phyloP scores from a whole-genome alignment of 2,329 filamentous ascomycete genomes.

The Dothiorella sarmentorum region DNA sequence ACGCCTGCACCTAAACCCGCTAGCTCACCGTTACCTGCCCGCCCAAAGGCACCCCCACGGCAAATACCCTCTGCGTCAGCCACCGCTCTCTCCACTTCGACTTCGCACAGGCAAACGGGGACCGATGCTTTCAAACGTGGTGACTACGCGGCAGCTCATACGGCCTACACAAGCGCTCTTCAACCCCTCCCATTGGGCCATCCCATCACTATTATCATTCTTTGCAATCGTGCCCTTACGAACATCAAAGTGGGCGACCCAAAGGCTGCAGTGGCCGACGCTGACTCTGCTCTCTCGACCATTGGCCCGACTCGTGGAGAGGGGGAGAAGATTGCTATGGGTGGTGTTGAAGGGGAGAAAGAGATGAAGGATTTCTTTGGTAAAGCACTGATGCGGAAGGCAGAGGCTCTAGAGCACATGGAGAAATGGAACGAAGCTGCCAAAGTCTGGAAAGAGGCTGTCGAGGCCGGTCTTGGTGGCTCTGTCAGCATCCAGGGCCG shows the following conservation, averaged over 20 bases:
- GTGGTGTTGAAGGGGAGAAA: conserved; percentile 58
- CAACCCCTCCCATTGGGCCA: conserved; percentile 71
- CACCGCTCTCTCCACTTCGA: conserved; percentile 69
- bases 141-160: conserved; percentile 83
- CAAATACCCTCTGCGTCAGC: conserved; percentile 66
- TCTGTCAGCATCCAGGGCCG: conserved; percentile 78
- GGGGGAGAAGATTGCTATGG: conserved; percentile 72
- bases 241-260: conserved; percentile 88
- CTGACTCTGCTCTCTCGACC: conserved; percentile 72
- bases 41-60: conserved; percentile 51
- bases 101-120: conserved; percentile 73
- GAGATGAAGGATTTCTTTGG: conserved; percentile 92
- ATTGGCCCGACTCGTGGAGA: conserved; percentile 79
- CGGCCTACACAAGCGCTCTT: conserved; percentile 76
- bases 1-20: conserved; percentile 36
- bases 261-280: conserved; percentile 80
- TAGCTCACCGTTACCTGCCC: conserved; percentile 39
- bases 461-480: conserved; percentile 83
- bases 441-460: conserved; percentile 73
- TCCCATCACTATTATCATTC: conserved; percentile 80
- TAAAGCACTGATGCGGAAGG: conserved; percentile 90
- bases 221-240: conserved; percentile 88
- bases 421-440: conserved; percentile 89
- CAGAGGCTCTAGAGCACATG: conserved; percentile 91
- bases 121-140: conserved; percentile 91